Base-by-base conservation (phyloP, 257 asterid species). In the Solanum phureja region DNA sequence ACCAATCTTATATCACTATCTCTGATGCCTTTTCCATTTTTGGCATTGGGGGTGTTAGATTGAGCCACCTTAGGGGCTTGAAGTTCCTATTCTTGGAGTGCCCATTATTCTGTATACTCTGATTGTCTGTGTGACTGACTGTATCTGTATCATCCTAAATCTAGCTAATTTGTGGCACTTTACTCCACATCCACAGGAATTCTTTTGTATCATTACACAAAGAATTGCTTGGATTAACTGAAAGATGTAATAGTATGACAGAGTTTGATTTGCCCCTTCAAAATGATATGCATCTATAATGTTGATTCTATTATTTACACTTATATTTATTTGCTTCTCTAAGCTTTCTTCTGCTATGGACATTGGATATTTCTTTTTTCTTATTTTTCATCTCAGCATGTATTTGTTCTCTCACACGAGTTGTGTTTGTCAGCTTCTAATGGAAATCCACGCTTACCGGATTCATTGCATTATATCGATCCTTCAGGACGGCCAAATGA, bases 381-480 rank as follows among this genome's bases (percentile, higher is more conserved):
- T 82, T 82, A 33, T 49, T 82, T 82, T 33, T 56, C 86, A 49
- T 49, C 86, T 49, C 44, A 49, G 44, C 71, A 31, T 81, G 16
- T 21, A 82, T 49, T 82, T 52, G 86, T 82, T 49, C 21, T 82
- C 86, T 82, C 86, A 82, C 44, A 31, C 4, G 11, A 82, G 31
- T 82, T 52, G 46, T 82, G 42, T 89, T 29, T 90, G 85, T 90
- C 98, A 97, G 99, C 99, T 89, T 97, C 99, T 88, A 97, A 97
- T 89, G 99, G 99, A 74, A 97, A 97, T 93, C 98, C 98, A 27
- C 99, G 99, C 88, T 92, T 95, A 29, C 99, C 96, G 9, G 99
- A 96, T 93, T 97, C 99, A 21, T 91, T 97, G 92, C 99, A 97
- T 91, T 97, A 96, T 88, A 97, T 94, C 87, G 99, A 97, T 87